Evolutionary conservation across 768 basidiomycete species (phyloP).

Genomic region (Amanita inopinata): DNA sequence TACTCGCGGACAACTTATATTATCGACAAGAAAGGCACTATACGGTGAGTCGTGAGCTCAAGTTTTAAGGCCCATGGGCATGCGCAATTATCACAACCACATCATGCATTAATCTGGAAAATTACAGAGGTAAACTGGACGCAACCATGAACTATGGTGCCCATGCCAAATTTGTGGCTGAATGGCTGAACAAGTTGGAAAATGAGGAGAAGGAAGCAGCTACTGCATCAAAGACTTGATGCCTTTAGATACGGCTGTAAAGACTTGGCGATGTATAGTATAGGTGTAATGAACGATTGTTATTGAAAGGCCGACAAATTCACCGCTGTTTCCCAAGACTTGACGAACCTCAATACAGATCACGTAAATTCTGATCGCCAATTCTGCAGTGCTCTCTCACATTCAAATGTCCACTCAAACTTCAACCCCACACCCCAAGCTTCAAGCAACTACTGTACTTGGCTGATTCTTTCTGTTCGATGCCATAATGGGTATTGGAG

Average conservation of each 20-base stretch:
- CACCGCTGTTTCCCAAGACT: too few relatives aligned
- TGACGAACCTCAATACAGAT: too few relatives aligned
- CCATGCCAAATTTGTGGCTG: conserved; percentile 63
- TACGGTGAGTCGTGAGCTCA: conserved; percentile 35
- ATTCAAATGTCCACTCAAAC: too few relatives aligned
- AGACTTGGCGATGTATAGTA: too few relatives aligned
- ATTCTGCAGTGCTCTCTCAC: too few relatives aligned
- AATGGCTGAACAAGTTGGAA: conserved; percentile 49
- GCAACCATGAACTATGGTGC: conserved; percentile 52
- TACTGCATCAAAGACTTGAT: neutral
- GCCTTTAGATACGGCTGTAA: too few relatives aligned
- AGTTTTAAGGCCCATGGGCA: neutral
- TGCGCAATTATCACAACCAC: neutral
- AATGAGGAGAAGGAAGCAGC: conserved; percentile 22
- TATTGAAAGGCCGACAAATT: neutral
- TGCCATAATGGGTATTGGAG: too few relatives aligned
- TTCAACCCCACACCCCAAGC: too few relatives aligned
- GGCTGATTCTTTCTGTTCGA: too few relatives aligned
- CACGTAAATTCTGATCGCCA: too few relatives aligned
- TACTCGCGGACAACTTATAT: conserved; percentile 64
- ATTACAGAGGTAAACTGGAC: conserved; percentile 45
- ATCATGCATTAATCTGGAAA: conserved; percentile 6
- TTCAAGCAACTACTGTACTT: too few relatives aligned
- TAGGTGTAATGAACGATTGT: neutral
- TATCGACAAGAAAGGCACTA: conserved; percentile 60